Conservation (phyloP, 1,139 yeast genomes). For the Candida albicans region DNA sequence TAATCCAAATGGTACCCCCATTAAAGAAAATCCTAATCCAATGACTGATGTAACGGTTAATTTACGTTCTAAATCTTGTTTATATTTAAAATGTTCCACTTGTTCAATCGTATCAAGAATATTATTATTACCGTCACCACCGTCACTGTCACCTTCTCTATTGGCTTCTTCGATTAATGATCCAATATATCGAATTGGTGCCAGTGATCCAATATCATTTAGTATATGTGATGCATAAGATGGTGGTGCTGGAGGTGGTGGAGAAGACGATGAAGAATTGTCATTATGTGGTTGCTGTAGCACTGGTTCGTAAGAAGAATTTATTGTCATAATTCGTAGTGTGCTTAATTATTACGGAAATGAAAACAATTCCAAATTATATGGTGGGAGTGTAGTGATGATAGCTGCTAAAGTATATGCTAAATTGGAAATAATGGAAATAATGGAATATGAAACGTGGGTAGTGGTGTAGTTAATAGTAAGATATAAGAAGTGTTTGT, state of each 20-base stretch:
- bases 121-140: conserved; percentile 25
- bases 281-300: background rate
- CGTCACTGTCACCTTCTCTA: conserved; percentile 29
- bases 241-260: conserved; percentile 16
- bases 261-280: background rate
- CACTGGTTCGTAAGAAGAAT: background rate
- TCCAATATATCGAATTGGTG: conserved; percentile 23
- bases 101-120: conserved; percentile 36
- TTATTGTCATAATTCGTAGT: background rate
- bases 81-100: conserved; percentile 69
- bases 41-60: conserved; percentile 66
- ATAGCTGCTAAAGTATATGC: too few relatives aligned
- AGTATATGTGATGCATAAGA: conserved; percentile 21
- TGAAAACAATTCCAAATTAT: too few relatives aligned
- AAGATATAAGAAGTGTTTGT: too few relatives aligned
- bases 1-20: conserved; percentile 79
- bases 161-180: conserved; percentile 21
- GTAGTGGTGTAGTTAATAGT: too few relatives aligned
- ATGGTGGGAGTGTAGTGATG: too few relatives aligned
- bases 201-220: conserved; percentile 16
- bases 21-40: conserved; percentile 71
- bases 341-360: too few relatives aligned
- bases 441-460: too few relatives aligned
- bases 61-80: conserved; percentile 65
- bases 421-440: too few relatives aligned